Conservation (phyloP, 371 early-diverging fungal genomes). For the Mucor saturninus region DNA sequence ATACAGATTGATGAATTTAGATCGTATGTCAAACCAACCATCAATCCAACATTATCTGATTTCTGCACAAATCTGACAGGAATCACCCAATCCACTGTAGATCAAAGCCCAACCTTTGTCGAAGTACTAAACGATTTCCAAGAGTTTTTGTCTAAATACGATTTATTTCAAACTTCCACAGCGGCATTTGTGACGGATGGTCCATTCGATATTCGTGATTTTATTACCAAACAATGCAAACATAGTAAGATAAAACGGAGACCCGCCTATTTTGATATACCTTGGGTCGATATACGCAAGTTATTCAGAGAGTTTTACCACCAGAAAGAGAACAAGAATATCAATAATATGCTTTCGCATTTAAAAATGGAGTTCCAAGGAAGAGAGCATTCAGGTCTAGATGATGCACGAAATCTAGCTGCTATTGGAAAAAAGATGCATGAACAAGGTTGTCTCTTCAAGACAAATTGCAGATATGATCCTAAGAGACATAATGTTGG, state of each 20-base stretch:
- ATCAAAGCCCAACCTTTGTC: conserved; percentile 59
- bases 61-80: conserved; percentile 82
- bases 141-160: conserved; percentile 46
- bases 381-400: conserved; percentile 78
- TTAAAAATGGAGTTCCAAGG: conserved; percentile 72
- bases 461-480: conserved; percentile 41
- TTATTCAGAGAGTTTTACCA: conserved; percentile 58
- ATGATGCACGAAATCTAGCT: conserved; percentile 76
- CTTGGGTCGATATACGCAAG: conserved; percentile 71
- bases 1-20: conserved; percentile 73
- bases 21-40: conserved; percentile 71
- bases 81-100: conserved; percentile 63
- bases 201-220: conserved; percentile 84
- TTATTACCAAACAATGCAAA: conserved; percentile 68
- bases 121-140: conserved; percentile 49
- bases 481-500: not conserved
- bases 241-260: conserved; percentile 53
- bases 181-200: conserved; percentile 68
- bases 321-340: conserved; percentile 47
- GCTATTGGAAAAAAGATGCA: conserved; percentile 55
- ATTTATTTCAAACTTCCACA: conserved; percentile 55
- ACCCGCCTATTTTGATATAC: conserved; percentile 53
- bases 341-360: conserved; percentile 65
- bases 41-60: conserved; percentile 67
- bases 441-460: conserved; percentile 54